Base-by-base conservation (phyloP, 768 basidiomycete species). In the Wakefieldia striispora region DNA sequence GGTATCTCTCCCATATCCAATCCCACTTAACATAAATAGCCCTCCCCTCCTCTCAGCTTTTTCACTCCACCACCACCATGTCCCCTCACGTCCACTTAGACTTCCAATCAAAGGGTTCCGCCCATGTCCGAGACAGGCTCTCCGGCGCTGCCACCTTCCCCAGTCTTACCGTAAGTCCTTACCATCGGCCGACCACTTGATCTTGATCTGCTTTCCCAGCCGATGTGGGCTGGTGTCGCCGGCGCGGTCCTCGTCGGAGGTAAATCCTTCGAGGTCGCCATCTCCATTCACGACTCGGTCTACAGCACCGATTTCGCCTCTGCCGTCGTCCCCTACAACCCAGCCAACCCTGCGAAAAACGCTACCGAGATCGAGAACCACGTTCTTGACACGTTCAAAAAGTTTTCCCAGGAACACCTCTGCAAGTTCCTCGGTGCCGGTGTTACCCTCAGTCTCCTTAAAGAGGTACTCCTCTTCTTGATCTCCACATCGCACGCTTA, bases 341-440 rank as follows among this genome's bases (percentile, higher is more conserved):
- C 76, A 4, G 72, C 75, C 49, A 73, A 78, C 43, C 72, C 80
- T 10, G 74, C 79, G 14, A 77, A 78, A 54, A 86, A 78, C 61
- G 76, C 79, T 12, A 68, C 78, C 46, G 74, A 72, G 20, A 86
- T 91, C 63, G 84, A 86, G 66, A 70, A 68, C 40, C 79, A 82
- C 54, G 75, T 91, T 55, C 61, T 88, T 49, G 70, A 80, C n/a
- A 77, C 78, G 11, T 66, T 92, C 45, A 80, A 81, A 64, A 80
- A 81, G 59, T 91, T 91, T 73, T 81, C 82, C 40, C 71, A 74
- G 23, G 84, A 86, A 56, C 90, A 92, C 65, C 68, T 91, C 20
- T 87, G 88, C 79, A 91, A 91, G 74, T 90, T 92, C 75, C 75
- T 91, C 53, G 88, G 88, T 57, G 85, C 86, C 5, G 90, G 90